Evolutionary conservation across 2,329 filamentous ascomycete genomes (phyloP), one percentile per base, ranked within the genome.

Genomic region (Cladosporium sp.): DNA sequence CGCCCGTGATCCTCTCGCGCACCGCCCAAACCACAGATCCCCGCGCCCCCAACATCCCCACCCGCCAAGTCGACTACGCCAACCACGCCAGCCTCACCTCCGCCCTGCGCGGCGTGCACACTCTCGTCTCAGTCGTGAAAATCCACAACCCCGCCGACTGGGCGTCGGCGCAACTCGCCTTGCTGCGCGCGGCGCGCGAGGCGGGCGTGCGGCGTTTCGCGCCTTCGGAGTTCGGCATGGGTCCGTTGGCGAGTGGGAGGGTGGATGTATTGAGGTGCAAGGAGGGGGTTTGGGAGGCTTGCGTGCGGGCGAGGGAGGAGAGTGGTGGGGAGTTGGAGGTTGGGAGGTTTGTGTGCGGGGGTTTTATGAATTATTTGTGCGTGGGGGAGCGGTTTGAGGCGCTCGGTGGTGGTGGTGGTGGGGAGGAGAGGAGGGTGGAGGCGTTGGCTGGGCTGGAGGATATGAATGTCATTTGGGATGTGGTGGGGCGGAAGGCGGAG

Each of bases 191-290:
- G 0, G 76, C 80, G 17, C 68, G 79, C 32, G 75, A 76, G 6
- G 80, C 80, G 0, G 79, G 80, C 0, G 82, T 85, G 7, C 76
- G 77, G 57, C 73, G 80, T 6, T 84, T 80, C 58, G 72, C 82
- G 0, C 80, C 81, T 1, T 79, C 76, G 39, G 83, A 86, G 55
- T 85, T 74, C 54, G 74, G 61, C 2, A 51, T 54, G 5, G 39
- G 29, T 2, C 12, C 12, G 32, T 36, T 36, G 32, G 48, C 43
- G 2, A 57, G 62, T 45, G 57, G 61, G 18, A 55, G 56, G 18
- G 50, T 64, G 9, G 61, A 63, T 34, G 32, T 60, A 20, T 63
- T 59, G 41, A 43, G 30, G 11, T 32, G 44, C 9, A 64, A 65
- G 49, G 56, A 51, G 13, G 47, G 44, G 3, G 61, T 64, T 2